Percentiles rank a stretch among this genome's conserved stretches.
These are phyloP conservation scores for Cantharellus anzutake DNA, from an alignment of 768 basidiomycete species.

Conservation along the genomic window DNA sequence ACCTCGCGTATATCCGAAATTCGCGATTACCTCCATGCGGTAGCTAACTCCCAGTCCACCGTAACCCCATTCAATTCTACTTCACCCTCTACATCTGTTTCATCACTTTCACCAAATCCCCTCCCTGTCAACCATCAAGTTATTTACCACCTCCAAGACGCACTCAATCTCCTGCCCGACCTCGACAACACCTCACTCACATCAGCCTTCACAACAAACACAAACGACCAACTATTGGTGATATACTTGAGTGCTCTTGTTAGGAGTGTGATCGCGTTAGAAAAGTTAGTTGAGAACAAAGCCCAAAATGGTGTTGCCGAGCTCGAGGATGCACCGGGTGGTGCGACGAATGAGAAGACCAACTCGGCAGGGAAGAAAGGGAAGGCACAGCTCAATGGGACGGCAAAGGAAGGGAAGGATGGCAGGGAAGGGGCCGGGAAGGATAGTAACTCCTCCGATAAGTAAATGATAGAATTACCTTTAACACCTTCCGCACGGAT, in stretches of 20 bases:
- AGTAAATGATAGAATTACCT: too few relatives aligned
- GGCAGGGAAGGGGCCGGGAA: conserved; percentile 12
- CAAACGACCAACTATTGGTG: conserved; percentile 85
- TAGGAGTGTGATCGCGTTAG: conserved; percentile 78
- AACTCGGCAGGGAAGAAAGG: conserved; percentile 23
- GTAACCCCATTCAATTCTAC: too few relatives aligned
- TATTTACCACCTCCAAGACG: conserved; percentile 87
- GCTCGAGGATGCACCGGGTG: too few relatives aligned
- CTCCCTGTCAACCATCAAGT: conserved; percentile 95
- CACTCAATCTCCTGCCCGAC: conserved; percentile 82
- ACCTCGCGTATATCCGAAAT: conserved; percentile 73
- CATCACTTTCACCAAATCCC: too few relatives aligned
- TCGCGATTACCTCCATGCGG: conserved; percentile 70
- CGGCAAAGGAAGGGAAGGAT: conserved; percentile 13
- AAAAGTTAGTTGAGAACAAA: conserved; percentile 81
- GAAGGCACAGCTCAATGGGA: conserved; percentile 24
- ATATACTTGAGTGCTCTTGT: conserved; percentile 85
- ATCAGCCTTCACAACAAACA: conserved; percentile 67
- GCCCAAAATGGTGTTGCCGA: conserved; percentile 64
- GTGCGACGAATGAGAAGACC: too few relatives aligned
- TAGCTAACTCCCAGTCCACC: too few relatives aligned
- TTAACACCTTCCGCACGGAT: too few relatives aligned
- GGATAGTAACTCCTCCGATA: too few relatives aligned
- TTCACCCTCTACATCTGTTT: too few relatives aligned
- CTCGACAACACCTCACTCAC: conserved; percentile 45